Conservation (phyloP, 495 filamentous ascomycete species). For the Penicillium goetzii region DNA sequence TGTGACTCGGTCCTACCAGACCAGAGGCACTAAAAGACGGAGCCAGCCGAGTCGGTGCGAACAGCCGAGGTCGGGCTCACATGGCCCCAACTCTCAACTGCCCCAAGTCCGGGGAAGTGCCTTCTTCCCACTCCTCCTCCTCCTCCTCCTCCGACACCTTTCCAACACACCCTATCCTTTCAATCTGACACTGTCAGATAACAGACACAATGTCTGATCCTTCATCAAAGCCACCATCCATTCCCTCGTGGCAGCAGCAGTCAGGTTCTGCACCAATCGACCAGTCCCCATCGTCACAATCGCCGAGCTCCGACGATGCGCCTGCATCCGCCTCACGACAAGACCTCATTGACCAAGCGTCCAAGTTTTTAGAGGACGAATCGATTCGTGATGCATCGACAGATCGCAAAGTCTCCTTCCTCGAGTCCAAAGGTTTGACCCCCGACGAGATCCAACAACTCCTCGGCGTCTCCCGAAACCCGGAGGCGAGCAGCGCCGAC, state of each 20-base stretch:
- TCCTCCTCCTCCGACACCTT: background rate
- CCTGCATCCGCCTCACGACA: slow-evolving; percentile 39
- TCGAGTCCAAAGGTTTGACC: slow-evolving; percentile 77
- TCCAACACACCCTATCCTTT: background rate
- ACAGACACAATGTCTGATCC: slow-evolving; percentile 43
- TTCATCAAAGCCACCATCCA: slow-evolving; percentile 40
- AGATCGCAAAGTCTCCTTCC: slow-evolving; percentile 76
- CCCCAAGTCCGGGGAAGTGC: slow-evolving; percentile 29
- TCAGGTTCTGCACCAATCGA: slow-evolving; percentile 23
- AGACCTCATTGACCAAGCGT: slow-evolving; percentile 68
- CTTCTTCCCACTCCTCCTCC: slow-evolving; percentile 12
- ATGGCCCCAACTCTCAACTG: slow-evolving; percentile 18
- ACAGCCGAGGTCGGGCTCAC: slow-evolving; percentile 44
- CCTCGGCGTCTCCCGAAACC: slow-evolving; percentile 54
- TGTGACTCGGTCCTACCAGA: background rate
- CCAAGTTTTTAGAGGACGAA: slow-evolving; percentile 78
- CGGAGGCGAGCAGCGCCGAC: slow-evolving; percentile 34
- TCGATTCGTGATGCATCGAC: slow-evolving; percentile 69
- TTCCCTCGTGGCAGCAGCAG: slow-evolving; percentile 53
- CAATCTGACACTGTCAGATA: background rate
- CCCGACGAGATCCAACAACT: slow-evolving; percentile 69
- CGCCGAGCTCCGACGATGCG: slow-evolving; percentile 41
- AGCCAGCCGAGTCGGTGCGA: slow-evolving; percentile 24
- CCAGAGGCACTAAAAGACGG: background rate
- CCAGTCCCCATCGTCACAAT: slow-evolving; percentile 30